A percentile compares a stretch with the other conserved stretches of the same genome.
Conservation (phyloP, 441 rosid genomes). For the Brassica hybrid region DNA sequence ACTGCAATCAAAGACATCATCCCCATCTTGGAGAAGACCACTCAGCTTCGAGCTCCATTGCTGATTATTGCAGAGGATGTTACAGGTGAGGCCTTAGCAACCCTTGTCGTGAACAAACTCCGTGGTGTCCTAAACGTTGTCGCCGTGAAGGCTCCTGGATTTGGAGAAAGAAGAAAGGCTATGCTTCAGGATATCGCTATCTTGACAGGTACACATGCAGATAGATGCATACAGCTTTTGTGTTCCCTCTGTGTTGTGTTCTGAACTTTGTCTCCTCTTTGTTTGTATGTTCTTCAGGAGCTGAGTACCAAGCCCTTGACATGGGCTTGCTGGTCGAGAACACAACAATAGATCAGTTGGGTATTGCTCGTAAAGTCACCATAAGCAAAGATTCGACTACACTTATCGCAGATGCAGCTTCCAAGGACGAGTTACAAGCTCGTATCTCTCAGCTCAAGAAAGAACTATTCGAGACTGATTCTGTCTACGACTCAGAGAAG, state of each 20-base stretch:
- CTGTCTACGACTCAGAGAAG: constrained; percentile 83
- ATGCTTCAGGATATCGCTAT: constrained; percentile 45
- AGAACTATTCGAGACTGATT: constrained; percentile 88
- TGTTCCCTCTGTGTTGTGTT: not conserved
- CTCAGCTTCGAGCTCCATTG: constrained; percentile 87
- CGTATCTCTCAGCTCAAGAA: constrained; percentile 81
- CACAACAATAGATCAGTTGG: constrained; percentile 79
- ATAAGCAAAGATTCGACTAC: constrained; percentile 80
- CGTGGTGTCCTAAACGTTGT: constrained; percentile 88
- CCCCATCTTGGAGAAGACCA: constrained; percentile 88
- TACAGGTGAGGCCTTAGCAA: constrained; percentile 88
- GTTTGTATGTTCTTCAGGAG: constrained; percentile 57
- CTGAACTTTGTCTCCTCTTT: not conserved
- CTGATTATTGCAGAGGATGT: constrained; percentile 96
- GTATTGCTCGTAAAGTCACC: constrained; percentile 79
- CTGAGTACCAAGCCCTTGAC: constrained; percentile 89
- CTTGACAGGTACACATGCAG: constrained; percentile 90
- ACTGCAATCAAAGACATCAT: constrained; percentile 88
- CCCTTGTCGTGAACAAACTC: constrained; percentile 91
- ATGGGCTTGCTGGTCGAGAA: constrained; percentile 80
- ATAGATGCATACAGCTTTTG: too few relatives aligned
- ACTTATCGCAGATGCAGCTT: constrained; percentile 83
- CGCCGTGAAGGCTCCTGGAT: constrained; percentile 75
- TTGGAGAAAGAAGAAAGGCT: constrained; percentile 58
- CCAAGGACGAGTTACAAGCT: constrained; percentile 46